Evolutionary conservation across 305 asterid species (phyloP), one percentile per base, ranked within the genome.

Genomic region (Fraxinus sp.): DNA sequence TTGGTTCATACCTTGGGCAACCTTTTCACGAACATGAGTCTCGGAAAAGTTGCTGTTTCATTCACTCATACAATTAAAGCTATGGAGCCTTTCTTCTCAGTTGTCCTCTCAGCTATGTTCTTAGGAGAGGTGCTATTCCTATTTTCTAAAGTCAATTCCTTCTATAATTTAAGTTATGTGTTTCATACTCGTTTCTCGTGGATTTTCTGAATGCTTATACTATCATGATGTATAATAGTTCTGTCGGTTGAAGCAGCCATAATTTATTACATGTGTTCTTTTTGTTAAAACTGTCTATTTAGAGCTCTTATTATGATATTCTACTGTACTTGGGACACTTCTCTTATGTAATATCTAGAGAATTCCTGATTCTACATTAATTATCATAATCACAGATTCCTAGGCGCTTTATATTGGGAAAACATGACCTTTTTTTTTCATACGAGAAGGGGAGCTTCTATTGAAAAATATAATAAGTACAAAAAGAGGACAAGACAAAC

Each of bases 11-110:
- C 88, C 35, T 80, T 89, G 84, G 92, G 92, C 22, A 89, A 89
- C 84, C 92, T 89, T 74, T 89, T 89, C 86, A 89, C 92, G 74
- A 89, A 89, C 68, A 86, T 89, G 91, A 89, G 92, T 85, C 91
- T 89, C 10, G 92, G 92, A 73, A 89, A 89, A 83, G 91, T 89
- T 85, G 85, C 91, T 73, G 92, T 89, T 78, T 89, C 92, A 3
- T 89, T 89, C 83, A 89, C 92, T 37, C 91, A 89, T 83, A 89
- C 92, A 18, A 89, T 89, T 76, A 89, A 89, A 84, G 90, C 91
- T 73, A 88, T 86, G 92, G 92, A 89, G 81, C 92, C 92, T 20
- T 89, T 89, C 82, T 89, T 89, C 81, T 89, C 92, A 3, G 92
- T 89, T 79, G 76, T 88, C 49, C 91, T 89, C 81, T 89, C 92